phyloP scores from a whole-genome alignment of 257 asterid genomes.

The Jacaranda mimosifolia region DNA sequence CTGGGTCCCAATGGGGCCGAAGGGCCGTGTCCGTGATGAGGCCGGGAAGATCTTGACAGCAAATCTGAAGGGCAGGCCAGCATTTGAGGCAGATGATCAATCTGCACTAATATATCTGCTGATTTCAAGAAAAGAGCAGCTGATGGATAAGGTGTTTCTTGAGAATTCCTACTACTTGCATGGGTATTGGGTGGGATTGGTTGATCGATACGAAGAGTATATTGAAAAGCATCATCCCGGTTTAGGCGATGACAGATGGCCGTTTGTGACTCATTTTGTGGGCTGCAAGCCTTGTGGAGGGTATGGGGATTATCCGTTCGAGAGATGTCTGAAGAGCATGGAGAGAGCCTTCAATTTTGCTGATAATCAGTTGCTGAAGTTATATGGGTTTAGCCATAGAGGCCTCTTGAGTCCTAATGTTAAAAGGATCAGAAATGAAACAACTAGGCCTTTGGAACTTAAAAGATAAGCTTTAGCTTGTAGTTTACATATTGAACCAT shows the following conservation, averaged over 20 bases:
- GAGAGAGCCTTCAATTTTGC: constrained; percentile 64
- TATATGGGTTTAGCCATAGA: constrained; percentile 54
- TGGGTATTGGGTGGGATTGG: constrained; percentile 58
- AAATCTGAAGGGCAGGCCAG: constrained; percentile 58
- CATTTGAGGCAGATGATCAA: constrained; percentile 56
- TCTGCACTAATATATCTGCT: constrained; percentile 56
- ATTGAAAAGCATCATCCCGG: constrained; percentile 41
- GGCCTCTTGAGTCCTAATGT: constrained; percentile 52
- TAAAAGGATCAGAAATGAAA: constrained; percentile 51
- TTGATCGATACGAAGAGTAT: constrained; percentile 52
- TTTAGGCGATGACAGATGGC: constrained; percentile 63
- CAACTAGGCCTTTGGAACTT: constrained; percentile 40
- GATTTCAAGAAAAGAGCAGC: constrained; percentile 43
- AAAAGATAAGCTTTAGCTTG: no score
- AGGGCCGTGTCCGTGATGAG: constrained; percentile 46
- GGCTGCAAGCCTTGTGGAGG: constrained; percentile 63
- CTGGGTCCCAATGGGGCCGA: constrained; percentile 67
- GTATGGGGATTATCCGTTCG: constrained; percentile 52
- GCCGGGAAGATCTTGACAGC: constrained; percentile 50
- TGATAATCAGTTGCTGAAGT: constrained; percentile 57
- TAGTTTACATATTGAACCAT: not conserved
- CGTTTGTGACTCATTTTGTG: constrained; percentile 62
- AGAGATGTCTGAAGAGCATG: constrained; percentile 59
- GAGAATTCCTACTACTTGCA: constrained; percentile 60
- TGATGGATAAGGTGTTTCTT: constrained; percentile 54